Base-by-base conservation (phyloP, 306 rosid species). In the Carpinus viminea region DNA sequence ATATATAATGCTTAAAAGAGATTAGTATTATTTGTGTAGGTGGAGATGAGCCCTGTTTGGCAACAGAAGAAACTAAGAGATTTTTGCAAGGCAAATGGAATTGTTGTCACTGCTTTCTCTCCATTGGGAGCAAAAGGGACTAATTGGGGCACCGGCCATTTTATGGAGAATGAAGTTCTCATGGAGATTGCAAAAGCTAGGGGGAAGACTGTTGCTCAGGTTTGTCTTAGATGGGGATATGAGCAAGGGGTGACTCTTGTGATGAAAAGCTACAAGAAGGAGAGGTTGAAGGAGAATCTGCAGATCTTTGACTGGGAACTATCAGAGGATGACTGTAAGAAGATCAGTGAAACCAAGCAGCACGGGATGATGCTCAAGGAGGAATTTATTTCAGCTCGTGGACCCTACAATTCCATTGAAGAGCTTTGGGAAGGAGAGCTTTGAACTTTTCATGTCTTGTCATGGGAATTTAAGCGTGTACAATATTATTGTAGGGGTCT, bases 191-290 rank as follows among this genome's bases (percentile, higher is more conserved):
- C 64, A 4, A 53, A 50, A 13, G 46, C 76, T 15, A n/a, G 15
- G 0, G 64, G 76, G 26, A 72, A 72, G 56, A 72, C 62, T 72
- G 48, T 72, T 72, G 76, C 64, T 2, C 48, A 72, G 76, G 57
- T 70, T 70, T 70, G 56, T 45, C 74, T 70, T 7, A 47, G 74
- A 70, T 70, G 38, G 55, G 2, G 24, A 20, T 70, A 70, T 48
- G 57, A 70, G 54, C 74, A 70, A 24, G 57, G n/a, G n/a, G 57
- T 13, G 12, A 8, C 36, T 70, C 38, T 18, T 5, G 16, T 47
- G 12, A 34, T 21, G 18, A 70, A 70, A 20, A 70, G 74, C 55
- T 70, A 70, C 57, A 70, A 70, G 43, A 47, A 70, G 74, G 55
- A 26, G 57, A 70, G 74, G 74, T 48, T 47, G 57, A 21, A 48